Evolutionary conservation across 495 filamentous ascomycete genomes (phyloP), one percentile per base, ranked within the genome.

Genomic region (Pyrenula aspistea): DNA sequence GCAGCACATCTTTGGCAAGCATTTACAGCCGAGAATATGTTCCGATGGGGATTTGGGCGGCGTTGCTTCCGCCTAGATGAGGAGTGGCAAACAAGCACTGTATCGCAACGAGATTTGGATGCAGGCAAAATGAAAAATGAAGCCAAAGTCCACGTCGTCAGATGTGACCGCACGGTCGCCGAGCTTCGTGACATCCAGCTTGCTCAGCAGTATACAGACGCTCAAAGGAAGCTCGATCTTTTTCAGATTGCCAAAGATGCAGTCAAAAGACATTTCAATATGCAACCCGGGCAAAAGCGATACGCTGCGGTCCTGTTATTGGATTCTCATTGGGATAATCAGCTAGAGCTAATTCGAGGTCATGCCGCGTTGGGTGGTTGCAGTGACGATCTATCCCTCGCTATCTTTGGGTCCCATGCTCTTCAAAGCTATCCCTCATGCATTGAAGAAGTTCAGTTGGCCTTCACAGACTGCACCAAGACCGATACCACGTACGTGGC

Each of bases 1-100:
- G 84, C 89, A 22, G 91, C 89, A 19, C 94, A 96, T 66, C 77
- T 96, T 1, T 96, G 91, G 91, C 91, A 96, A 67, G 89, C 90
- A 8, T 96, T 93, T 64, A 96, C 91, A 0, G 88, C 87, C 12
- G 90, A 95, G 65, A 90, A 96, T 65, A 96, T 96, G 91, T 85
- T 80, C 67, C 87, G 89, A 57, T 86, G 92, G 67, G 84, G 83
- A 51, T 79, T 96, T 55, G 89, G 89, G 2, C 79, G 91, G 23
- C 80, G 91, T 22, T 87, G 83, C 51, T 95, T 95, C 65, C 77
- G 91, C 49, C 88, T 92, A 60, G 91, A 96, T 55, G 91, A 96
- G 67, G 88, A 92, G 61, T 96, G 91, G 91, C 87, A 89, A 56
- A 80, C 81, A 0, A 89, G 89, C 15, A 86, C 84, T 12, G 74